Conservation (phyloP, 306 rosid species). For the Pyrus bretschneideri region DNA sequence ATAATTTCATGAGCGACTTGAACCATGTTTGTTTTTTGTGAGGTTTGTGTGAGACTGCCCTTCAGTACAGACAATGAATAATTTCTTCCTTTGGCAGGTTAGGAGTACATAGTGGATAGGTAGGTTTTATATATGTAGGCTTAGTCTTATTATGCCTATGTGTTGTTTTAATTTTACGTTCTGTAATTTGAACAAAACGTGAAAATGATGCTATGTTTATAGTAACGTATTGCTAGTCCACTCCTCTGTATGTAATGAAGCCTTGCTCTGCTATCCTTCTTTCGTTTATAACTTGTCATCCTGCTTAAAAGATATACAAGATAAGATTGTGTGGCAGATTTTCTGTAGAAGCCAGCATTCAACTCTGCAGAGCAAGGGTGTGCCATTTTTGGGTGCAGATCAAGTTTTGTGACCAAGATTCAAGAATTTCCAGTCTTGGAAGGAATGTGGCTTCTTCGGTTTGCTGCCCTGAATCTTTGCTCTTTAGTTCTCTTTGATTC, state of each 20-base stretch:
- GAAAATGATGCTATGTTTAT: conserved; percentile 43
- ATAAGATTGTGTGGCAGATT: conserved; percentile 16
- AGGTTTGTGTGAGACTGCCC: conserved; percentile 68
- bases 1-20: conserved; percentile 34
- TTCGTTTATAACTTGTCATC: conserved; percentile 13
- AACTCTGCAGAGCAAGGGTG: background rate
- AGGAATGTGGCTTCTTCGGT: conserved; percentile 7
- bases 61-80: conserved; percentile 49
- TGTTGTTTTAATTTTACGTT: conserved; percentile 41
- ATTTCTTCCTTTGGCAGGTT: conserved; percentile 61
- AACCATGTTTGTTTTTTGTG: conserved; percentile 52
- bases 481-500: background rate
- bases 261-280: conserved; percentile 21
- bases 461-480: conserved; percentile 19
- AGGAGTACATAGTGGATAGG: conserved; percentile 46
- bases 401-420: background rate
- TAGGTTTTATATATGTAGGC: conserved; percentile 57
- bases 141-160: conserved; percentile 40
- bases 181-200: conserved; percentile 45
- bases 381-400: conserved; percentile 4
- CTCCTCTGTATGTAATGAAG: conserved; percentile 28
- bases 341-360: conserved; percentile 10
- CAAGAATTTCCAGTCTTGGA: background rate
- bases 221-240: conserved; percentile 32
- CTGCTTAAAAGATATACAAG: conserved; percentile 19